phyloP scores from a whole-genome alignment of 75 land plant genomes.

The Larix kaempferi region DNA sequence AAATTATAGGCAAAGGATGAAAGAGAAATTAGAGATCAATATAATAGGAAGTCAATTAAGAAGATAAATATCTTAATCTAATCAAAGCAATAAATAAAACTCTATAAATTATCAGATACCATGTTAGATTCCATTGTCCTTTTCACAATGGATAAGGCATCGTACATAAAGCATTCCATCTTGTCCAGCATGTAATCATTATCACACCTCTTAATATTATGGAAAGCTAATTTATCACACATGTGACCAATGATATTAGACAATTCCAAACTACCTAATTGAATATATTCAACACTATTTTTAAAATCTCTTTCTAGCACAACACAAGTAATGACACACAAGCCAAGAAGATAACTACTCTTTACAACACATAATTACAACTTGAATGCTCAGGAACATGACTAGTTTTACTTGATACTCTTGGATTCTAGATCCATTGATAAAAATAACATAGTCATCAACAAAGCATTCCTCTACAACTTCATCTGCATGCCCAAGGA shows the following conservation, averaged over 20 bases:
- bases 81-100: too few relatives aligned
- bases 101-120: conserved; percentile 29
- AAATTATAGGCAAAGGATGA: not conserved
- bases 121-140: conserved; percentile 86
- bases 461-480: conserved; percentile 90
- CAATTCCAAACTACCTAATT: not conserved
- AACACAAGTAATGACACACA: not conserved
- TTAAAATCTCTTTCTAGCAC: not conserved
- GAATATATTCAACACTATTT: not conserved
- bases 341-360: not conserved
- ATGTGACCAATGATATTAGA: too few relatives aligned
- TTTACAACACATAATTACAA: not conserved
- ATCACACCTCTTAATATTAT: conserved; percentile 83
- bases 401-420: conserved; percentile 47
- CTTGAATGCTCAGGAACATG: not conserved
- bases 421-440: conserved; percentile 81
- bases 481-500: conserved; percentile 90
- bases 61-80: too few relatives aligned
- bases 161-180: conserved; percentile 95
- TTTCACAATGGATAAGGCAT: conserved; percentile 87
- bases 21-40: not conserved
- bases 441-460: conserved; percentile 82
- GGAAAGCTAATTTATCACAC: conserved; percentile 54
- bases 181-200: conserved; percentile 98
- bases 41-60: not conserved